Percentiles rank a stretch among this genome's conserved stretches.
Conservation (phyloP, 768 basidiomycete species). For the Macrolepiota albuminosa region DNA sequence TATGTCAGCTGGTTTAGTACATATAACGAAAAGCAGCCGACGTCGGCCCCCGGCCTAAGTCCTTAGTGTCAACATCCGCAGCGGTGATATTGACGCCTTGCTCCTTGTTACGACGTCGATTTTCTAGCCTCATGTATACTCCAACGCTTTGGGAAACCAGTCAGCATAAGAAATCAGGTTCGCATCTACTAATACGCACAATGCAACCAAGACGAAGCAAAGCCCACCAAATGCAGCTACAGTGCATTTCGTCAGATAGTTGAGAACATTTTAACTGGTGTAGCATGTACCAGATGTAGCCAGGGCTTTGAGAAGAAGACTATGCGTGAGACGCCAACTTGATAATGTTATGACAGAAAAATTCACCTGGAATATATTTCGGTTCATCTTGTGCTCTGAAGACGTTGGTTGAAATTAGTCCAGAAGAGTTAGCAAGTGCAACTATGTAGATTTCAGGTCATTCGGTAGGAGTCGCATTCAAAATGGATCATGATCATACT, state of each 20-base stretch:
- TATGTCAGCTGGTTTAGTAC: conserved; percentile 27
- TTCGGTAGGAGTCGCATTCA: background rate
- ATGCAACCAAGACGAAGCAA: conserved; percentile 37
- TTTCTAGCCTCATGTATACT: conserved; percentile 46
- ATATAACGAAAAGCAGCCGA: conserved; percentile 43
- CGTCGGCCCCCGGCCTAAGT: conserved; percentile 35
- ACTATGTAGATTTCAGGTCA: conserved; percentile 22
- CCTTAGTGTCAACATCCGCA: conserved; percentile 40
- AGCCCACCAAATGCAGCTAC: conserved; percentile 43
- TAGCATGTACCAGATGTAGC: conserved; percentile 35
- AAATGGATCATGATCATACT: conserved; percentile 23
- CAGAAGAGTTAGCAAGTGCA: conserved; percentile 43
- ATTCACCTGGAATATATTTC: conserved; percentile 39
- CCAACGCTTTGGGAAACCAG: conserved; percentile 27
- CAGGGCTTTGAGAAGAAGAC: conserved; percentile 24
- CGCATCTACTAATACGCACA: conserved; percentile 18
- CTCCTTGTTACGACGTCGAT: conserved; percentile 35
- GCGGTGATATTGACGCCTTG: conserved; percentile 38
- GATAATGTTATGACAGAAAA: background rate
- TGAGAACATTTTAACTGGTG: background rate
- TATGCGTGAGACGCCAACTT: background rate
- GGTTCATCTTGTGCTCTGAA: conserved; percentile 48
- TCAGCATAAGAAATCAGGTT: conserved; percentile 1
- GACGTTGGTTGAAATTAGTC: conserved; percentile 48
- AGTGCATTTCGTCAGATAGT: background rate